A percentile compares a stretch with the other conserved stretches of the same genome.
These are phyloP conservation scores for Naganishia kalamii DNA, from an alignment of 768 basidiomycete species.

Conservation along the genomic window DNA sequence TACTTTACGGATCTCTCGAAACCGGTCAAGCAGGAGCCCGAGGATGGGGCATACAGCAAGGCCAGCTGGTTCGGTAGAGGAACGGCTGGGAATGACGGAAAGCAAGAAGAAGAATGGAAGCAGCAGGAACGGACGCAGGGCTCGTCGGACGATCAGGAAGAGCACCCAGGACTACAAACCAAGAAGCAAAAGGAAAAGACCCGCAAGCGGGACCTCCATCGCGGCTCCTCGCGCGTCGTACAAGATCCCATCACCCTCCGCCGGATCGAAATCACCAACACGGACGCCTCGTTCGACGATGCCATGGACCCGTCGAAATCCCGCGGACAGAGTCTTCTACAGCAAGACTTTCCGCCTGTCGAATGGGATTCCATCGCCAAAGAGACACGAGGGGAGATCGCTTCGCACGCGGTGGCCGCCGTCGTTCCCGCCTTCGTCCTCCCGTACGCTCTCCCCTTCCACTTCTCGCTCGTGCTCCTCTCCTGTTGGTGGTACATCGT, in stretches of 20 bases:
- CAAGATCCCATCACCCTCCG: conserved; percentile 12
- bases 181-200: conserved; percentile 1
- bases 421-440: conserved; percentile 18
- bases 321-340: not conserved
- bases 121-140: not conserved
- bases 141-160: conserved; percentile 6
- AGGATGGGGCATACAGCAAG: not conserved
- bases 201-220: conserved; percentile 10
- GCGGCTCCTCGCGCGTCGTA: conserved; percentile 15
- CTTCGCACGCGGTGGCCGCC: not conserved
- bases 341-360: conserved; percentile 17
- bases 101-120: too few species aligned
- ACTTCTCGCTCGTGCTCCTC: not conserved
- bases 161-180: conserved; percentile 1
- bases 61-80: not conserved
- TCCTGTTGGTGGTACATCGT: conserved; percentile 9
- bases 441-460: conserved; percentile 1
- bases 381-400: not conserved
- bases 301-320: conserved; percentile 14
- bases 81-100: not conserved
- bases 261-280: conserved; percentile 17
- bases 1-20: conserved; percentile 14
- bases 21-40: not conserved
- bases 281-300: conserved; percentile 17
- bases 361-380: conserved; percentile 18